Evolutionary conservation across 805 yeast genomes (phyloP), one percentile per base, ranked within the genome.

Genomic region (Starmerella apicola): DNA sequence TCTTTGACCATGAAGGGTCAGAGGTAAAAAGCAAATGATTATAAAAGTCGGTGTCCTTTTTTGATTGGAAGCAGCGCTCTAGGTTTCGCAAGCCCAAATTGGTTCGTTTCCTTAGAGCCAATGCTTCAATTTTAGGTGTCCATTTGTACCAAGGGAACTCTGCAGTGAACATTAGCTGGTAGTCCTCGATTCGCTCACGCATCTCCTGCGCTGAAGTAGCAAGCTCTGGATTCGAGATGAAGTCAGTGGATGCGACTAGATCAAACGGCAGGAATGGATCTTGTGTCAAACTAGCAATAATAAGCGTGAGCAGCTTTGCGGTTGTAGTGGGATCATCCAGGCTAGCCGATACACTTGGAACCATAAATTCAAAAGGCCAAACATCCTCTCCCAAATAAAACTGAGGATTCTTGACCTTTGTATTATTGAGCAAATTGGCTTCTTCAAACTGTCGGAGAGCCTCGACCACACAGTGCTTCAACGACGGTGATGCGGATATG

Each of bases 71-170:
- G 25, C 32, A 33, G 20, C 20, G 23, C 25, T 48, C 51, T 20
- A 45, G 33, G 25, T 10, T 22, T 8, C 23, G 37, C 27, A 48
- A 32, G 2, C 31, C 26, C 9, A 39, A 30, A 19, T 41, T 47
- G 13, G 41, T 39, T 5, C 13, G 28, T 33, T 47, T 48, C 10
- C 42, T 36, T 21, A 20, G 16, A 4, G 29, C 18, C 23, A 41
- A 7, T 10, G 42, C 36, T 16, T 31, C 21, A 19, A 48, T 12
- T 32, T 48, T 48, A 5, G 22, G 23, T 19, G 21, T 15, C 15
- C 38, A 28, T 26, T 42, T 37, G 29, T 40, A 47, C 52, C 52
- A 48, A 8, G 52, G 50, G 29, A 33, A 39, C 36, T 48, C 52
- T 8, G 22, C 23, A 1, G 45, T 42, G 36, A 44, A 41, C 31